phyloP scores from a whole-genome alignment of 1,139 yeast genomes.

The Sugiyamaella castrensis region DNA sequence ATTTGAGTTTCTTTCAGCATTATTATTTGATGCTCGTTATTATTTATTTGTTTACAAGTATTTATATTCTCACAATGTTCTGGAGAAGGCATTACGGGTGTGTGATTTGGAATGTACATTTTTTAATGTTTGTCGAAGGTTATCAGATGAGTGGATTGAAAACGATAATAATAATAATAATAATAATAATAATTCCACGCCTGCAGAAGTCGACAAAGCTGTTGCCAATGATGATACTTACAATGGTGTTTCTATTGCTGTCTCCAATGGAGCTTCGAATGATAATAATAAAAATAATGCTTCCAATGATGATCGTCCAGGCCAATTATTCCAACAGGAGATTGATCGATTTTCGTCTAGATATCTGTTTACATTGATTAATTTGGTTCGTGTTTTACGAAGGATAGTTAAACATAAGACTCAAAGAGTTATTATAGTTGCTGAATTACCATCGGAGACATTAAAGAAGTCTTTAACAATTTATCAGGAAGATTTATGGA shows the following conservation, averaged over 20 bases:
- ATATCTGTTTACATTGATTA: slow-evolving; percentile 36
- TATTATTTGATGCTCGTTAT: slow-evolving; percentile 71
- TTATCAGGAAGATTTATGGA: slow-evolving; percentile 61
- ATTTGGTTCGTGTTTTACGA: slow-evolving; percentile 37
- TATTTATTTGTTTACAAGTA: slow-evolving; percentile 46
- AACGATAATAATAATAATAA: not conserved
- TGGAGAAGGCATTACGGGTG: slow-evolving; percentile 31
- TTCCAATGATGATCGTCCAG: not conserved
- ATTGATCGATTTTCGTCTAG: slow-evolving; percentile 31
- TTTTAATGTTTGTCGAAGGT: slow-evolving; percentile 2
- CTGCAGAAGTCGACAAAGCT: not conserved
- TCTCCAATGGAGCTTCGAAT: not conserved
- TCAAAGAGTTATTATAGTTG: slow-evolving; percentile 41
- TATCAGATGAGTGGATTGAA: slow-evolving; percentile 8
- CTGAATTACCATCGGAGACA: slow-evolving; percentile 44
- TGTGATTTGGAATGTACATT: slow-evolving; percentile 29
- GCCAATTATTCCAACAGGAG: slow-evolving; percentile 7
- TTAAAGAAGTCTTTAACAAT: slow-evolving; percentile 41
- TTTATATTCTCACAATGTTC: slow-evolving; percentile 39
- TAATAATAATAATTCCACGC: not conserved
- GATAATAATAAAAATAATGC: not conserved
- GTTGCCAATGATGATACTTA: not conserved
- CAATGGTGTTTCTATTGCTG: not conserved
- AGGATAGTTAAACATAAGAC: slow-evolving; percentile 39
- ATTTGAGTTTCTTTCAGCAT: slow-evolving; percentile 66